Evolutionary conservation across 2,329 filamentous ascomycete species (phyloP), one percentile per base, ranked within the genome.

Genomic region (Emmonsia crescens): DNA sequence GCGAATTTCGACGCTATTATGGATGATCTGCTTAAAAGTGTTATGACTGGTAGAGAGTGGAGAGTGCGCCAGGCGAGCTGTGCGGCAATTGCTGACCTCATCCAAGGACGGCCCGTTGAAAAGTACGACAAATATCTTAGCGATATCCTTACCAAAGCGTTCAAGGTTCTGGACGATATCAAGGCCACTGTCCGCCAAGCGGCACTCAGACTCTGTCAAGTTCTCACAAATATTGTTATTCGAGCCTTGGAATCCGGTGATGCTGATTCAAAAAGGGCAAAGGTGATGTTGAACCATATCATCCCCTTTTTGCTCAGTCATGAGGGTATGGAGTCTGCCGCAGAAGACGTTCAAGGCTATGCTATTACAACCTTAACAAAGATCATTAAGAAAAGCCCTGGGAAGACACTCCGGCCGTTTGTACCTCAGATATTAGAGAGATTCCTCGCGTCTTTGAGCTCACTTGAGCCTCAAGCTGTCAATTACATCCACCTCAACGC

Each of bases 111-210:
- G 33, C 84, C 86, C 1, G 86, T 89, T 63, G 78, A 81, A 36
- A 85, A 87, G 74, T 97, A 96, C 68, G 89, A 93, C 67, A 85
- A 85, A 62, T 92, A 94, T 70, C 88, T 97, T 58, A 83, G 87
- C 60, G 84, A 91, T 24, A 91, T 97, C 57, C 96, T 94, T 88
- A 84, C 83, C 12, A 85, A 88, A 33, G 88, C 91, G 0, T 88
- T 97, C 74, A 95, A 91, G 70, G 91, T 99, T 0, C 80, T 97
- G 5, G 94, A 99, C 73, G 94, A 99, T 73, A 95, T 97, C 73
- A 99, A 99, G 73, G 88, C 88, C 8, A 91, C 88, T 0, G 94
- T 99, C 4, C 84, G 94, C 59, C 81, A 83, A 42, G 89, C 91
- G 1, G 94, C 94, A 1, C 81, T 91, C 54, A 86, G 86, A 63